Base-by-base conservation (phyloP, 148 eudicot genomes). In the Camellia sinensis region DNA sequence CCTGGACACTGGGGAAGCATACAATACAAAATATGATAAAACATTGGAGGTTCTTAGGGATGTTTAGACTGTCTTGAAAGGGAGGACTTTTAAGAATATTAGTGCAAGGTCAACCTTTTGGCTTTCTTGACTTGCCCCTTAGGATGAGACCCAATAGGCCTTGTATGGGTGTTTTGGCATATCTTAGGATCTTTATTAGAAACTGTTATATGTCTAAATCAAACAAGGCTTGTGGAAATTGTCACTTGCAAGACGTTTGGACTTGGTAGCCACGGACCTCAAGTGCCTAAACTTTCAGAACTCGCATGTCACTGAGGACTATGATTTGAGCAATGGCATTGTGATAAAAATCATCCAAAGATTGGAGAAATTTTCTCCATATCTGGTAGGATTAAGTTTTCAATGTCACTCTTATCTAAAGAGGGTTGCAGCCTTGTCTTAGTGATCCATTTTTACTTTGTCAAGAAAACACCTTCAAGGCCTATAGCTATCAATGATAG, bases 181-280 rank as follows among this genome's bases (percentile, higher is more conserved):
- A 54, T 74, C 14, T 15, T 37, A 56, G 43, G 53, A 15, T 46
- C 64, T 15, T 40, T 10, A 74, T 29, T 56, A 37, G 77, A 22
- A 14, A 74, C 21, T 46, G 64, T 21, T 74, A 15, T 64, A 56
- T 46, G 63, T 22, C 13, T 15, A 7, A 73, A 56, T 15, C 46
- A 40, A 7, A 56, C 7, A 0, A 8, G 56, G 45, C 44, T 7
- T 13, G 45, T 53, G 76, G 63, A 73, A 14, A 53, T 52, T 50
- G 75, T 19, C 57, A 50, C 22, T 11, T 71, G 75, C 71, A 67
- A 67, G 48, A 59, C 59, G 19, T 71, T 18, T 48, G 52, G 75
- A 50, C 75, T 48, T 21, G 2, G 75, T 71, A 14, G 18, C 37
- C 75, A 18, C 15, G 13, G 29, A 14, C 48, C 7, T 65, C 12